phyloP scores from a whole-genome alignment of 78 protist species.

The Dictyostelium capitatum region DNA sequence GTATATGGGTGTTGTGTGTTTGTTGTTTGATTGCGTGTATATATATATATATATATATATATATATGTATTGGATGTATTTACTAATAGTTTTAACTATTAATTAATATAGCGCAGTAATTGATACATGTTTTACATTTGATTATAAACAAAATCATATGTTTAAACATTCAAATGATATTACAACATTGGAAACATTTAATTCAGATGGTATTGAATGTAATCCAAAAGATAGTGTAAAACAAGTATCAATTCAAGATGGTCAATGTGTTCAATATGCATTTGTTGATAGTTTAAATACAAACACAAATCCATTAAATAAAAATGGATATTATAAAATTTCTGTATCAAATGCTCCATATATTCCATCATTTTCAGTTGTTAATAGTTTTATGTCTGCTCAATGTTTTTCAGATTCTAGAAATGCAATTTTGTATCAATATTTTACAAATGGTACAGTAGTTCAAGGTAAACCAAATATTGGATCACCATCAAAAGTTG shows the following conservation, averaged over 20 bases:
- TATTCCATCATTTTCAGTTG: neutral
- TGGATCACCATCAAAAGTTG: too few species aligned
- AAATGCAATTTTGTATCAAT: neutral
- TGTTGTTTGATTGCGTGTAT: too few species aligned
- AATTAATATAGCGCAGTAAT: neutral
- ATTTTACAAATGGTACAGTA: neutral
- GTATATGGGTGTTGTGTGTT: too few species aligned
- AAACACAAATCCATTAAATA: too few species aligned
- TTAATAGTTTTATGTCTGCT: neutral
- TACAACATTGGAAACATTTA: neutral
- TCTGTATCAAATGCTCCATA: neutral
- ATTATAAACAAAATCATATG: neutral
- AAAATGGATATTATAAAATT: neutral
- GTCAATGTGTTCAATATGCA: too few species aligned
- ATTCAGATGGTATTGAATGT: neutral
- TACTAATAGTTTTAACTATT: too few species aligned
- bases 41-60: too few species aligned
- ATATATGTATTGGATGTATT: too few species aligned
- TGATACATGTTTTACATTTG: conserved; percentile 1
- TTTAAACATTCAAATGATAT: neutral
- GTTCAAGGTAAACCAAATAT: too few species aligned
- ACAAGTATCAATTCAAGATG: too few species aligned
- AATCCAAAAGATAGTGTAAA: too few species aligned
- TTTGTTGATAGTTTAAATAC: too few species aligned
- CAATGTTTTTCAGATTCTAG: neutral